A percentile compares a stretch with the other conserved stretches of the same genome.
phyloP scores from a whole-genome alignment of 2,329 filamentous ascomycete species.

The Penicillium polonicum region DNA sequence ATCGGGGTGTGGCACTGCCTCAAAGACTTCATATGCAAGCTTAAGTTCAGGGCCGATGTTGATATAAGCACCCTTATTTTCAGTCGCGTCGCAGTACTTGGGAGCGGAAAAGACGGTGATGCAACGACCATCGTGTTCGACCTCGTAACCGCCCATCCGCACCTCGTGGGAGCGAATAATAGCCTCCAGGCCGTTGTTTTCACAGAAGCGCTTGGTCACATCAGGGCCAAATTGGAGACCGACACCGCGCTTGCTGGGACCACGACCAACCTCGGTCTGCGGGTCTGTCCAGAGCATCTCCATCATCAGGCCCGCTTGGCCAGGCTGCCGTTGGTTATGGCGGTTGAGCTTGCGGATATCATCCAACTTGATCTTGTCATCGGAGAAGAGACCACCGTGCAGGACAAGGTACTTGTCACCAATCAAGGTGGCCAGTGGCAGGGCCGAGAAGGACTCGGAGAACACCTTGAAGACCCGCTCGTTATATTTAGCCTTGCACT shows the following conservation, averaged over 20 bases:
- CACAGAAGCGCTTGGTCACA: slow-evolving; percentile 93
- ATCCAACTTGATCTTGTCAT: slow-evolving; percentile 87
- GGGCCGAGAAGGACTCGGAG: slow-evolving; percentile 93
- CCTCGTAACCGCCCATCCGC: slow-evolving; percentile 98
- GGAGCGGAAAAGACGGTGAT: slow-evolving; percentile 99
- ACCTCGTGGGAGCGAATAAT: slow-evolving; percentile 98
- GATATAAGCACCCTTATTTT: slow-evolving; percentile 98
- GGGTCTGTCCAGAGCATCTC: slow-evolving; percentile 99
- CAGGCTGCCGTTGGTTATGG: slow-evolving; percentile 87
- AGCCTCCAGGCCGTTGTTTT: slow-evolving; percentile 89
- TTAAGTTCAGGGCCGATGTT: slow-evolving; percentile 92
- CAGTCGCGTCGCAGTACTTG: slow-evolving; percentile 95
- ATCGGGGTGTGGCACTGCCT: slow-evolving; percentile 92
- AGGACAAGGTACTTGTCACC: slow-evolving; percentile 88
- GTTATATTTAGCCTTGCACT: slow-evolving; percentile 97
- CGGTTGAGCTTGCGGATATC: slow-evolving; percentile 92
- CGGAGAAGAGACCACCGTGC: slow-evolving; percentile 90
- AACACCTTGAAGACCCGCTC: slow-evolving; percentile 95
- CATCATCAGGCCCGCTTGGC: slow-evolving; percentile 97
- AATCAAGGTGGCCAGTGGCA: slow-evolving; percentile 88
- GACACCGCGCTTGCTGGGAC: slow-evolving; percentile 93
- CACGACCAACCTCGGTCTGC: slow-evolving; percentile 78
- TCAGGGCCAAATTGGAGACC: slow-evolving; percentile 96
- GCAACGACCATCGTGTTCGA: slow-evolving; percentile 92
- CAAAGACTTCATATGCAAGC: slow-evolving; percentile 88